Base-by-base conservation (phyloP, 148 eudicot species). In the Polygonum maritimum region DNA sequence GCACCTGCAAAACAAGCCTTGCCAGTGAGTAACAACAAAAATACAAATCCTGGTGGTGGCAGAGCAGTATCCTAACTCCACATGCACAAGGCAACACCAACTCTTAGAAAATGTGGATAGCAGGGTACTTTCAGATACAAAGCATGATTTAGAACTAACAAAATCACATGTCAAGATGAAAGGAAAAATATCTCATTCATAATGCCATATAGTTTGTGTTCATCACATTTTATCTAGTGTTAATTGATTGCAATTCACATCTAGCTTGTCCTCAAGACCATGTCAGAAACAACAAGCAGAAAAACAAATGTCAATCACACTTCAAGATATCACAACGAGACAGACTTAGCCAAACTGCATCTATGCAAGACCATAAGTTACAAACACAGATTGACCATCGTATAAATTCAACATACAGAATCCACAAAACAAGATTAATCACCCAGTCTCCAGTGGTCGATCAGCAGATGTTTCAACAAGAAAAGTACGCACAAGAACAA, bases 1-100 rank as follows among this genome's bases (percentile, higher is more conserved):
- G 80, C 76, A 82, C 90, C 97, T 90, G 89, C 79, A 76, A 80
- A 65, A 0, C 75, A 74, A 67, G 18, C 19, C 14, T 36, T 35
- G 10, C 15, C 14, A 39, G 71, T 67, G 7, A 67, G 1, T 1
- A 74, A 26, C 31, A 26, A 1, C 31, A 26, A 26, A 62, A 54
- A 52, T n/a, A 49, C 55, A 49, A 0, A 5, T 54, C 8, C 22
- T 54, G 60, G 15, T 11, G 49, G 60, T 54, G 60, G 22, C 19
- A 54, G 19, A n/a, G 26, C 22, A 1, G 60, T 5, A 54, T 54
- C 31, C 31, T 26, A 26, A 26, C 1, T 26, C 60, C 60, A 54
- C 60, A 54, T 54, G 6, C 3, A 54, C 6, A 54, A n/a, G 7
- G 26, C 58, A 52, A 52, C 58, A 22, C 22, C 60, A 54, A 54